Evolutionary conservation across 352 stramenopile genomes (phyloP), one percentile per base, ranked within the genome.

Genomic region (Plasmopara viticola): DNA sequence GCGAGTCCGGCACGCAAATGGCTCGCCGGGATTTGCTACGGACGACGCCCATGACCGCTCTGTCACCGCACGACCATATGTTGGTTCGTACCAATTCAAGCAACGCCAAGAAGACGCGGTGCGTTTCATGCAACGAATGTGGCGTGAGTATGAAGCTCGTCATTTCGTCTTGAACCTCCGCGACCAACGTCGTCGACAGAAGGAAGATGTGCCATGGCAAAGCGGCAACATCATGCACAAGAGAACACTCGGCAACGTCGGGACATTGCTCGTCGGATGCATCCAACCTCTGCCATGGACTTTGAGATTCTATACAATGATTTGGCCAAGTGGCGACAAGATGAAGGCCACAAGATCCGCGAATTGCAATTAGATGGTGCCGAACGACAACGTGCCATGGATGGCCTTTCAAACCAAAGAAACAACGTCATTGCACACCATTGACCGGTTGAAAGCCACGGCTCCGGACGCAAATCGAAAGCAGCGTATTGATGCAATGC

Each of bases 231-330:
- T n/a, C n/a, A n/a, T n/a, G n/a, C n/a, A n/a, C n/a, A n/a, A n/a
- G n/a, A n/a, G n/a, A n/a, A n/a, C n/a, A n/a, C n/a, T n/a, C n/a
- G n/a, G n/a, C n/a, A n/a, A n/a, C n/a, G n/a, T n/a, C n/a, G n/a
- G n/a, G n/a, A n/a, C n/a, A n/a, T n/a, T n/a, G n/a, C n/a, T n/a
- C 80, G 90, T 0, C 76, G 92, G 5, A 95, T 95, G 81, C 78
- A 98, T 44, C 92, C 92, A 2, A 86, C 79, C 48, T 79, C 74
- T 0, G 68, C 76, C 0, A 68, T 58, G 18, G 87, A 96, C 55
- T 96, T 96, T 70, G 86, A 96, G 58, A 68, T 96, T 30, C 61
- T 97, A 0, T 97, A 97, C 72, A 97, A 96, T 60, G 92, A 98
- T 43, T 73, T 97, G 25, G 88, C 96, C 44, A 88, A 87, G 42